phyloP scores from a whole-genome alignment of 306 rosid species.

The Ammopiptanthus mongolicus region DNA sequence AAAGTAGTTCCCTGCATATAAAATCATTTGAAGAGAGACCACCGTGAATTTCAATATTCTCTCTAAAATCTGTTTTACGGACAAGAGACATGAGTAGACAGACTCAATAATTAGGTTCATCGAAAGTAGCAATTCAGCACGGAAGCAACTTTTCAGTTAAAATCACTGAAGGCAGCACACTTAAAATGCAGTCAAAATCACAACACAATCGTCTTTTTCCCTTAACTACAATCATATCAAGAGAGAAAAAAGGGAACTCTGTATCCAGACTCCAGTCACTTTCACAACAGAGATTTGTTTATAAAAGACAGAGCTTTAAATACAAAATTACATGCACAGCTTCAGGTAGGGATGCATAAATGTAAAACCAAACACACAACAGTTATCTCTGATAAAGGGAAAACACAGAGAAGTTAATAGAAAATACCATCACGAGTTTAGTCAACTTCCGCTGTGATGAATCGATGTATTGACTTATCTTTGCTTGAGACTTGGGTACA shows the following conservation, averaged over 20 bases:
- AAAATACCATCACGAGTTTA: constrained; percentile 84
- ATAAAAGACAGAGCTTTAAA: not conserved
- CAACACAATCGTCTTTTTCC: not conserved
- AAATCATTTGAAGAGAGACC: not conserved
- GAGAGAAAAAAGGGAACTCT: not conserved
- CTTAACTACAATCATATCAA: not conserved
- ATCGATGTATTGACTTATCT: constrained; percentile 82
- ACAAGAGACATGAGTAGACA: not conserved
- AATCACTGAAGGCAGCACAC: not conserved
- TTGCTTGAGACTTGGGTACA: constrained; percentile 82
- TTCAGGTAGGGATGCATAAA: not conserved
- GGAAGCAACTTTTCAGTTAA: constrained; percentile 5
- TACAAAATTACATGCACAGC: not conserved
- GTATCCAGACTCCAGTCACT: not conserved
- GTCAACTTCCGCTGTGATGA: constrained; percentile 90
- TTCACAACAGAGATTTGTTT: not conserved
- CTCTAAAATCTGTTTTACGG: not conserved
- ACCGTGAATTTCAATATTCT: not conserved
- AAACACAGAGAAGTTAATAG: constrained; percentile 10
- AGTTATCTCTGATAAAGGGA: not conserved
- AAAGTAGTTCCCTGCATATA: not conserved
- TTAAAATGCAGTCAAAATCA: constrained; percentile 7
- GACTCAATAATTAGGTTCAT: not conserved
- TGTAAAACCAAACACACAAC: not conserved
- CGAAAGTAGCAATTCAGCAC: not conserved